Conservation (phyloP, 2,329 filamentous ascomycete species). For the Scedosporium aurantiacum region DNA sequence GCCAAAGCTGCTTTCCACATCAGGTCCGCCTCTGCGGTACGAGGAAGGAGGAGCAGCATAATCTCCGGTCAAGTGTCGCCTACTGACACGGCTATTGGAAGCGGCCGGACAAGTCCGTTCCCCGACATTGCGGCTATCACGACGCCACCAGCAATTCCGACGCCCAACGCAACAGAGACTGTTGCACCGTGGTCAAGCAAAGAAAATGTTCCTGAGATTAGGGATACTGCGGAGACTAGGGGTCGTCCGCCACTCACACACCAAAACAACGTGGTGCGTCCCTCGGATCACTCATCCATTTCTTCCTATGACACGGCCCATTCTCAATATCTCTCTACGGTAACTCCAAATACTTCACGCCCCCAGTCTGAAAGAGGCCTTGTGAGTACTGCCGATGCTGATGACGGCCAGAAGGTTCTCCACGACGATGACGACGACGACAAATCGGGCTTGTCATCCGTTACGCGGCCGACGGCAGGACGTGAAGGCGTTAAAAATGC, state of each 20-base stretch:
- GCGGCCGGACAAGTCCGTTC: background rate
- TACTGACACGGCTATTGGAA: background rate
- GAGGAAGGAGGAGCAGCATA: background rate
- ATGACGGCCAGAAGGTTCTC: constrained; percentile 8
- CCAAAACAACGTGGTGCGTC: constrained; percentile 14
- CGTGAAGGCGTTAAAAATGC: constrained; percentile 15
- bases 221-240: constrained; percentile 6
- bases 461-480: background rate
- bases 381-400: background rate
- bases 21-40: background rate
- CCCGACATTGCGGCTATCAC: constrained; percentile 4
- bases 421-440: constrained; percentile 10
- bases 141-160: constrained; percentile 12
- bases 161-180: constrained; percentile 11
- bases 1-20: constrained; percentile 22
- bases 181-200: background rate
- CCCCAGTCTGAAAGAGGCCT: constrained; percentile 24
- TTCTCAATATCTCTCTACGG: constrained; percentile 12
- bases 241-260: constrained; percentile 10
- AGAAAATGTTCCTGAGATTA: constrained; percentile 5
- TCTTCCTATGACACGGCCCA: constrained; percentile 26
- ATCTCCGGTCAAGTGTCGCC: background rate
- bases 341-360: constrained; percentile 28
- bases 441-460: background rate
- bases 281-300: constrained; percentile 26